Base-by-base conservation (phyloP, 768 basidiomycete species). In the Lepiota brunneoincarnata region DNA sequence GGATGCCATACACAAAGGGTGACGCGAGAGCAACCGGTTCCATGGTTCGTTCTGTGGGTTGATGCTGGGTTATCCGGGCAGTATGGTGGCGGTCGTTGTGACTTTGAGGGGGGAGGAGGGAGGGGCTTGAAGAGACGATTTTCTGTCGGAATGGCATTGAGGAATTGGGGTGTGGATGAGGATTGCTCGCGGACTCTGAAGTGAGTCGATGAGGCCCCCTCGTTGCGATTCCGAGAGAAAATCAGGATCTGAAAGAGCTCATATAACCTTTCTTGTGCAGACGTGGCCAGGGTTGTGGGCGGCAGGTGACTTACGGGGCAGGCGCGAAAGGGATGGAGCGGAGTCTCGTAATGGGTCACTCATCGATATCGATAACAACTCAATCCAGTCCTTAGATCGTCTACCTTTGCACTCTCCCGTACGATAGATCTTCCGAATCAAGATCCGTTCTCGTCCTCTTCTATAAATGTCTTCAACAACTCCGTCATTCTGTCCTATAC, bases 401-500 rank as follows among this genome's bases (percentile, higher is more conserved):
- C 24, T 39, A 41, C 34, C n/a, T n/a, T 58, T 51, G 45, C 35
- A 51, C 34, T 47, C 49, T 44, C 41, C 47, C 54, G 45, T 38
- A 66, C 11, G 57, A 56, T 70, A 72, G 70, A 72, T 71, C 67
- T 64, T 59, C 83, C 82, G 79, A 82, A 87, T 87, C 86, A 81
- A 83, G 85, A 86, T 87, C 86, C 82, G 83, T 74, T 78, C 76
- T 78, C 80, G 78, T 68, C 67, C 67, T 61, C 61, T 63, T 64
- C 64, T 79, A 80, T 80, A 78, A 77, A 72, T 70, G 67, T 65
- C 54, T 34, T 56, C 52, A 44, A 56, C 60, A 62, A 61, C 66
- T 66, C 67, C 64, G 66, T 68, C 67, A 71, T 69, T 73, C 75
- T 64, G 59, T 66, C 66, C 56, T 59, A 24, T 51, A 43, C 54